Percentiles rank a stretch among this genome's conserved stretches.
phyloP scores from a whole-genome alignment of 805 yeast species.

The Metschnikowia aberdeeniae region DNA sequence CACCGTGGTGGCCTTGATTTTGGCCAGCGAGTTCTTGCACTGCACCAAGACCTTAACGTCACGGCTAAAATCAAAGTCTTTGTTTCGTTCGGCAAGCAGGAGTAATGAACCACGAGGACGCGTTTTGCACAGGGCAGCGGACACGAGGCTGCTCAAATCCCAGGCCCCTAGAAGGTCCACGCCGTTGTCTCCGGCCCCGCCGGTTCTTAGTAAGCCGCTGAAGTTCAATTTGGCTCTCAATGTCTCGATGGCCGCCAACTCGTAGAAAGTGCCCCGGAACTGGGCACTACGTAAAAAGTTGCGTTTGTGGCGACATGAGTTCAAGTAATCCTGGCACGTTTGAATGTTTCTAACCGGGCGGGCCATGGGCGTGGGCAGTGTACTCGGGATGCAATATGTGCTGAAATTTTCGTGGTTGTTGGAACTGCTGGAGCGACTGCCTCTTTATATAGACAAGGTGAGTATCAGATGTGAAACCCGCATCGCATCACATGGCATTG shows the following conservation, averaged over 20 bases:
- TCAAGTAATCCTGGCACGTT: constrained; percentile 27
- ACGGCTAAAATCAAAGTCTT: constrained; percentile 14
- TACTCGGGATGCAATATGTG: too few species aligned
- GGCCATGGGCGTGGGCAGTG: too few species aligned
- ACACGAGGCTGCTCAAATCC: constrained; percentile 27
- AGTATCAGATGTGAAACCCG: not conserved
- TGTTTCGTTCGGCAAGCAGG: constrained; percentile 7
- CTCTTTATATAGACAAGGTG: not conserved
- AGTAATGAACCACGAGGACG: constrained; percentile 6
- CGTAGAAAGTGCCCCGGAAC: constrained; percentile 55
- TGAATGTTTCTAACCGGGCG: constrained; percentile 12
- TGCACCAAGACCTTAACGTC: constrained; percentile 47
- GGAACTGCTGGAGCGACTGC: not conserved
- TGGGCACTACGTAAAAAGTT: constrained; percentile 35
- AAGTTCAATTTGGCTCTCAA: constrained; percentile 38
- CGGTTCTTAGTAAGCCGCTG: constrained; percentile 39
- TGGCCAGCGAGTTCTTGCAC: constrained; percentile 47
- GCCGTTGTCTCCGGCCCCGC: constrained; percentile 57
- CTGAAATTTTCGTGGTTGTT: not conserved
- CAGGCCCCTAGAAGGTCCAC: constrained; percentile 53
- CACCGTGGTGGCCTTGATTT: constrained; percentile 43
- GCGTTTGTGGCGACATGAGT: constrained; percentile 23
- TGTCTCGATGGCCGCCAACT: constrained; percentile 39
- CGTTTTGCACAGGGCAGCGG: not conserved
- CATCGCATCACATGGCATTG: not conserved